A percentile compares a stretch with the other conserved stretches of the same genome.
Evolutionary conservation across 805 yeast species (phyloP).

Genomic region (Saccharomycopsis babjevae): DNA sequence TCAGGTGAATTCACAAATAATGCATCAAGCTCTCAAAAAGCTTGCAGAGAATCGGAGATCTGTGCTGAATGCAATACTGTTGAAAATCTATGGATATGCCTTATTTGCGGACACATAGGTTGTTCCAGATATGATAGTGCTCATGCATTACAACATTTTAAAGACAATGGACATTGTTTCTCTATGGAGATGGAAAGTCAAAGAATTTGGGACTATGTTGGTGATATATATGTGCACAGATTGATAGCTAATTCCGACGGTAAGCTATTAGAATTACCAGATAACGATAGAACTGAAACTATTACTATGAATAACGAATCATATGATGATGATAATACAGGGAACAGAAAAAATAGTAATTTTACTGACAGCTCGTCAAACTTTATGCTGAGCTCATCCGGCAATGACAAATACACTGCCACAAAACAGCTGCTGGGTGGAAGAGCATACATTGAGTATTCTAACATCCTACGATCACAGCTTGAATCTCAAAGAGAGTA

Average conservation of each 20-base stretch:
- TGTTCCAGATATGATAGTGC: conserved; percentile 81
- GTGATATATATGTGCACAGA: conserved; percentile 83
- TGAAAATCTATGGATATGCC: conserved; percentile 76
- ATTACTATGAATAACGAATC: neutral
- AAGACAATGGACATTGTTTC: conserved; percentile 72
- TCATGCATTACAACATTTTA: conserved; percentile 78
- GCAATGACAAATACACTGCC: conserved; percentile 24
- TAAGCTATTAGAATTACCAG: conserved; percentile 68
- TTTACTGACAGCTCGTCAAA: neutral
- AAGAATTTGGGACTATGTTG: conserved; percentile 91
- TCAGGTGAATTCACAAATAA: neutral
- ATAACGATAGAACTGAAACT: conserved; percentile 17
- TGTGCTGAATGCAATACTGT: conserved; percentile 51
- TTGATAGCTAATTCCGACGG: conserved; percentile 81
- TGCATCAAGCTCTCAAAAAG: neutral
- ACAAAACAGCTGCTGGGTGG: conserved; percentile 1
- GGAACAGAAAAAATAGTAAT: conserved; percentile 3
- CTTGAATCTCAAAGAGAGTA: conserved; percentile 78
- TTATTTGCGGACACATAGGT: conserved; percentile 86
- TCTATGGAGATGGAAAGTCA: conserved; percentile 81
- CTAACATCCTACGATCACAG: conserved; percentile 62
- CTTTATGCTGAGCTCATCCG: conserved; percentile 22
- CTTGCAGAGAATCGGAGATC: neutral
- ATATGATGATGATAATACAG: neutral
- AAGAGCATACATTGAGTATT: conserved; percentile 57